Conservation (phyloP, 306 rosid genomes). For the Inga laurina region DNA sequence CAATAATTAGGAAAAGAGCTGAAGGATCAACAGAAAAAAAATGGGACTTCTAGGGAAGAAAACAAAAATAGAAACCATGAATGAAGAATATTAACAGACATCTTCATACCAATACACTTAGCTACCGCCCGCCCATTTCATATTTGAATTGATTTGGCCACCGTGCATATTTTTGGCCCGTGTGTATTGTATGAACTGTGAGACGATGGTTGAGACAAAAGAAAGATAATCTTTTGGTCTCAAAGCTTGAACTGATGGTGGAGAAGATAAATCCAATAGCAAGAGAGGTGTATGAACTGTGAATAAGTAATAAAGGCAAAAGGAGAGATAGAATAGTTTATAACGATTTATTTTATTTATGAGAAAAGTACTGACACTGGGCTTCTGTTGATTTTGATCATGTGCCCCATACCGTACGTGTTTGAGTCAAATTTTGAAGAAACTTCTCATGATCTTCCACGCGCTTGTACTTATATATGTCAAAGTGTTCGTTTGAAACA, state of each 20-base stretch:
- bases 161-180: not conserved
- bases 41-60: not conserved
- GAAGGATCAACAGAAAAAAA: not conserved
- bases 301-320: not conserved
- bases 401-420: not conserved
- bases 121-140: slow-evolving; percentile 37
- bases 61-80: not conserved
- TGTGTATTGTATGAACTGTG: not conserved
- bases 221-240: slow-evolving; percentile 10
- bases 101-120: not conserved
- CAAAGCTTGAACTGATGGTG: slow-evolving; percentile 10
- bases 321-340: not conserved
- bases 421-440: no score
- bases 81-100: not conserved
- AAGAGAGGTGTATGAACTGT: no score
- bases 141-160: not conserved
- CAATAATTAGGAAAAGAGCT: no score
- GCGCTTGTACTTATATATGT: not conserved
- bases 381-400: not conserved
- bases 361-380: not conserved
- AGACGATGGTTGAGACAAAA: not conserved
- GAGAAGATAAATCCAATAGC: not conserved
- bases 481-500: no score
- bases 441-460: not conserved
- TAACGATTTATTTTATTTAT: not conserved